These are phyloP conservation scores for Tolypocladium sp. DNA, from an alignment of 2,329 filamentous ascomycete species.

Conservation along the genomic window DNA sequence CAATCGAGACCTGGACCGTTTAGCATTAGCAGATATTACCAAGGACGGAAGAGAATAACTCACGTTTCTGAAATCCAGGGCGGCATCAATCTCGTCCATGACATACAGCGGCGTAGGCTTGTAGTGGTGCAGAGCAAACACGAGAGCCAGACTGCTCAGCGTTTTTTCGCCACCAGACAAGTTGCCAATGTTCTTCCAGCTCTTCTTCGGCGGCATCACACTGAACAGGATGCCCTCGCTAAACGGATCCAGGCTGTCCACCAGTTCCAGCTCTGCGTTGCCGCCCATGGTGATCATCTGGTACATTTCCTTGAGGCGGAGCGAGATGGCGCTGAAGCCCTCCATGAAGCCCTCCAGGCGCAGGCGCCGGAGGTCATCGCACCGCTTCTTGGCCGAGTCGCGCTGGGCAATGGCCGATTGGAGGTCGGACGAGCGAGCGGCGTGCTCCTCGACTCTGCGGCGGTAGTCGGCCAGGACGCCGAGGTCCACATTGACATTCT, in stretches of 20 bases:
- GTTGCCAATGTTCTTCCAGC: constrained; percentile 99
- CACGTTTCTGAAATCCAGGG: constrained; percentile 94
- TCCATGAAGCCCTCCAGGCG: constrained; percentile 97
- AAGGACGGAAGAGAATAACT: constrained; percentile 31
- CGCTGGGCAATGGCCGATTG: constrained; percentile 67
- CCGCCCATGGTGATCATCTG: constrained; percentile 99
- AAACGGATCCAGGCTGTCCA: constrained; percentile 93
- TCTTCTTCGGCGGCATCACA: constrained; percentile 99
- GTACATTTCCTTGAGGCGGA: constrained; percentile 98
- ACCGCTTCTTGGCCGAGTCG: constrained; percentile 82
- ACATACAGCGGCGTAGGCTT: constrained; percentile 96
- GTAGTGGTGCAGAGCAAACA: constrained; percentile 98
- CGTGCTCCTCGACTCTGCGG: constrained; percentile 74
- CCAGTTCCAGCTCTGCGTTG: constrained; percentile 93
- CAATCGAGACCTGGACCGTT: constrained; percentile 70
- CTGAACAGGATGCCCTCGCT: constrained; percentile 94
- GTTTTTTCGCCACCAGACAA: constrained; percentile 96
- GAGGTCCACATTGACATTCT: constrained; percentile 81
- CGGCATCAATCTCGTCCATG: constrained; percentile 99
- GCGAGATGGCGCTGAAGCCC: constrained; percentile 86
- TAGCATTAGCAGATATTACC: neutral
- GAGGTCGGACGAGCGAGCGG: constrained; percentile 73
- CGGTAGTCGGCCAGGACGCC: constrained; percentile 84
- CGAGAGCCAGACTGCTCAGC: constrained; percentile 79
- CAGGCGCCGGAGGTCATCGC: constrained; percentile 82